Base-by-base conservation (phyloP, 2,329 filamentous ascomycete species). In the Metarhizium anisopliae region DNA sequence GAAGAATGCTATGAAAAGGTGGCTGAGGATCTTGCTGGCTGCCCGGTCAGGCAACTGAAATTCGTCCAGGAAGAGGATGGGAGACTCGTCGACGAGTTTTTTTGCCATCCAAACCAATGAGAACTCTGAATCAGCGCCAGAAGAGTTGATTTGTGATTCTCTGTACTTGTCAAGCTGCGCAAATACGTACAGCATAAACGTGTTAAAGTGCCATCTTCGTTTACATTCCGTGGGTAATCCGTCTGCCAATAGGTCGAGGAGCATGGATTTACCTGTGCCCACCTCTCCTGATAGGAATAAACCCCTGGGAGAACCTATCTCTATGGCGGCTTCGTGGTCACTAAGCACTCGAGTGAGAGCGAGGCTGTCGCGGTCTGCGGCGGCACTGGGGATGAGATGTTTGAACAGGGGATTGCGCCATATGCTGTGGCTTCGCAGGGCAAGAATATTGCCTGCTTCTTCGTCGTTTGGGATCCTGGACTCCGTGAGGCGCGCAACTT, bases 31-130 rank as follows among this genome's bases (percentile, higher is more conserved):
- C 68, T 92, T 93, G 63, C 84, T 87, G 2, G 87, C 82, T 2
- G 85, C 87, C 60, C 86, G 79, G 68, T 93, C 89, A 0, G 89
- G 89, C 42, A 94, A 78, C 66, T 94, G 89, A 59, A 94, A 93
- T 66, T 94, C 89, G 62, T 93, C 89, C 2, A 93, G 71, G 63
- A 94, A 94, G 14, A 93, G 69, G 38, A 93, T 87, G 0, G 89
- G 88, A 11, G 84, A 87, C 13, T 81, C 85, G 55, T 89, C 81
- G 13, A 91, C 82, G 66, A 92, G 81, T 57, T 92, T 87, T 63
- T 85, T 84, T 36, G 89, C 88, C 64, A 93, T 76, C 78, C 83
- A 85, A 1, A 93, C 70, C 29, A 93, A 68, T 0, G 87, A 88
- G 68, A 90, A 84, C 56, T 90, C 62, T 61, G 68, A 68, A 59